phyloP scores from a whole-genome alignment of 139 green algal species.

The Chlorella sp. region DNA sequence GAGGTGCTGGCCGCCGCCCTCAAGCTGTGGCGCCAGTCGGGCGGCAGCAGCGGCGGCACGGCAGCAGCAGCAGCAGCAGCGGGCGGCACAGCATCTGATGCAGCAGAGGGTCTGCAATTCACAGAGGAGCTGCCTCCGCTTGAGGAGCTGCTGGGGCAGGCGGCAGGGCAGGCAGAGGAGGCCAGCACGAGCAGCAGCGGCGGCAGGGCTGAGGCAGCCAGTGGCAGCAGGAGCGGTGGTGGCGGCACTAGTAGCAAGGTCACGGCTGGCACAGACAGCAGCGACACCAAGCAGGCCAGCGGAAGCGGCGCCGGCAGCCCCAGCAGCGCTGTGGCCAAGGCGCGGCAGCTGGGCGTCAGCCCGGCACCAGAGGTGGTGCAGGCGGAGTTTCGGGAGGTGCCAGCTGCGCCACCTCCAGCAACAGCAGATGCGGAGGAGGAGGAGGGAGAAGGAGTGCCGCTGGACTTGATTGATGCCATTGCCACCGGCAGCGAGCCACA shows the following conservation, averaged over 20 bases:
- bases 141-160: too few species aligned
- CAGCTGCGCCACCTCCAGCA: neutral
- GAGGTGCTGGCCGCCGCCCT: conserved; percentile 15
- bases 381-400: conserved; percentile 5
- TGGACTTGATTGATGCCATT: conserved; percentile 11
- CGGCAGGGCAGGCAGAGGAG: too few species aligned
- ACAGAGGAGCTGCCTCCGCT: too few species aligned
- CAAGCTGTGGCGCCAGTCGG: neutral
- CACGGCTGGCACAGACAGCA: neutral
- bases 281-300: neutral
- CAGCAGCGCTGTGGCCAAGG: neutral
- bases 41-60: neutral
- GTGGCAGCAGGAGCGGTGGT: neutral
- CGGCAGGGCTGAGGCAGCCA: neutral
- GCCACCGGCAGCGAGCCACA: neutral
- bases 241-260: neutral
- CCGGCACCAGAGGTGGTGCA: neutral
- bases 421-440: too few species aligned
- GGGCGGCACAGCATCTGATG: too few species aligned
- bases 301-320: neutral
- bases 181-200: neutral
- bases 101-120: too few species aligned
- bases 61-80: neutral
- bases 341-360: neutral
- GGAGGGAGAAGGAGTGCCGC: neutral